These are phyloP conservation scores for Phytophthora gonapodyides DNA, from an alignment of 352 stramenopile genomes.

Conservation along the genomic window DNA sequence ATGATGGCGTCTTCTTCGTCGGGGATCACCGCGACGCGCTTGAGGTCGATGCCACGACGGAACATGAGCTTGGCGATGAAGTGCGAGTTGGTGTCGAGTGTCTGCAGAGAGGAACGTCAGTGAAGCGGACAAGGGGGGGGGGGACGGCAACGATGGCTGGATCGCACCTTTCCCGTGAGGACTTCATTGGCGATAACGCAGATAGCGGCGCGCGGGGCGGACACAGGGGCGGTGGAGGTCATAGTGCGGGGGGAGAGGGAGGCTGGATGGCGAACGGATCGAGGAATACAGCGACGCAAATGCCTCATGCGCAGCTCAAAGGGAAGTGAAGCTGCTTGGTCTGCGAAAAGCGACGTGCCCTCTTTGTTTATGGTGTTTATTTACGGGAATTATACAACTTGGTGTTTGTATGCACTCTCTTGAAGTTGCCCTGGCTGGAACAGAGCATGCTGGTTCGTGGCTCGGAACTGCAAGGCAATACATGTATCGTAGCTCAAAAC, in stretches of 20 bases:
- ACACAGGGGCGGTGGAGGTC: background rate
- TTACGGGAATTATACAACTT: background rate
- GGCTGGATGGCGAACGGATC: too few species aligned
- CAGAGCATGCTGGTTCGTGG: too few species aligned
- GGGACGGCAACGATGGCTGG: background rate
- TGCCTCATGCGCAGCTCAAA: background rate
- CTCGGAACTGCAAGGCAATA: too few species aligned
- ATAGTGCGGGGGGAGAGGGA: too few species aligned
- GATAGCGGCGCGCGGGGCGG: constrained; percentile 60
- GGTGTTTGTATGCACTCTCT: background rate
- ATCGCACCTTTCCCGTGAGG: constrained; percentile 73
- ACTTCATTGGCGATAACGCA: constrained; percentile 89
- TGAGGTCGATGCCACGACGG: constrained; percentile 73
- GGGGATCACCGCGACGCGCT: constrained; percentile 77
- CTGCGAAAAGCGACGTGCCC: too few species aligned
- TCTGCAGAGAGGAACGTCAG: constrained; percentile 42
- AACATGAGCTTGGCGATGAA: constrained; percentile 87
- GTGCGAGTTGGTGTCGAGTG: constrained; percentile 85
- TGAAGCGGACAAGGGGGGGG: background rate
- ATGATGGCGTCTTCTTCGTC: constrained; percentile 80
- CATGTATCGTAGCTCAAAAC: too few species aligned
- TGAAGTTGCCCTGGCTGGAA: background rate
- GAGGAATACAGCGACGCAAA: background rate
- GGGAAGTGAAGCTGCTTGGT: background rate
- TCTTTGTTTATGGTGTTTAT: background rate